Evolutionary conservation across 306 rosid species (phyloP).

Genomic region (Elaeagnus macrophylla): DNA sequence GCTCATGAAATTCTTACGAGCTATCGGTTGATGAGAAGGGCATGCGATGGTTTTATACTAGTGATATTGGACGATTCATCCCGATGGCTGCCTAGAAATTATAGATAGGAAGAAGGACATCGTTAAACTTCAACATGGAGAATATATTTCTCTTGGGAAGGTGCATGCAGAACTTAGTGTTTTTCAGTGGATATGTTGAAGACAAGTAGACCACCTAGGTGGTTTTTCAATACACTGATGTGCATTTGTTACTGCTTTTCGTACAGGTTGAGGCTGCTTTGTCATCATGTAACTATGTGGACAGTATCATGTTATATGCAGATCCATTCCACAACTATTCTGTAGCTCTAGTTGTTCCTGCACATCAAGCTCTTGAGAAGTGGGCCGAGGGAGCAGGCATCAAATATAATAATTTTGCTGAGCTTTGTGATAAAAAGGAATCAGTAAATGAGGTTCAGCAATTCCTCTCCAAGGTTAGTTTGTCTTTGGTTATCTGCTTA

Average conservation of each 20-base stretch:
- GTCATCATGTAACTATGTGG: conserved; percentile 50
- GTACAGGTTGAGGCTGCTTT: conserved; percentile 83
- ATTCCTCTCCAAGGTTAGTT: conserved; percentile 66
- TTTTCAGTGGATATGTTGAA: conserved; percentile 5
- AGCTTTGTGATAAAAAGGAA: conserved; percentile 69
- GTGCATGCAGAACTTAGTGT: conserved; percentile 26
- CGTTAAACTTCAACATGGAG: conserved; percentile 97
- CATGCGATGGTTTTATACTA: conserved; percentile 76
- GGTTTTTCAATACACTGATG: conserved; percentile 15
- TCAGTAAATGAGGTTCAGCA: conserved; percentile 58
- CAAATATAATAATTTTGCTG: conserved; percentile 42
- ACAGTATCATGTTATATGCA: conserved; percentile 61
- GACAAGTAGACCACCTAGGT: neutral
- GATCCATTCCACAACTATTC: conserved; percentile 75
- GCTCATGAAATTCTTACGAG: conserved; percentile 9
- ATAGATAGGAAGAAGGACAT: conserved; percentile 91
- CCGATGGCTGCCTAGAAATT: conserved; percentile 89
- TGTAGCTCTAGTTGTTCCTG: conserved; percentile 66
- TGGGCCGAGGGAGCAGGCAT: conserved; percentile 76
- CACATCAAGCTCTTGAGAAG: conserved; percentile 42
- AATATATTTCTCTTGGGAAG: conserved; percentile 88
- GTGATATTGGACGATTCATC: conserved; percentile 73
- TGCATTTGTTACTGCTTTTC: conserved; percentile 10
- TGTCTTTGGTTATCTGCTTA: neutral
- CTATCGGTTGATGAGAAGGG: conserved; percentile 74